A percentile compares a stretch with the other conserved stretches of the same genome.
Evolutionary conservation across 495 filamentous ascomycete genomes (phyloP).

Genomic region (Penicillium ucsense): DNA sequence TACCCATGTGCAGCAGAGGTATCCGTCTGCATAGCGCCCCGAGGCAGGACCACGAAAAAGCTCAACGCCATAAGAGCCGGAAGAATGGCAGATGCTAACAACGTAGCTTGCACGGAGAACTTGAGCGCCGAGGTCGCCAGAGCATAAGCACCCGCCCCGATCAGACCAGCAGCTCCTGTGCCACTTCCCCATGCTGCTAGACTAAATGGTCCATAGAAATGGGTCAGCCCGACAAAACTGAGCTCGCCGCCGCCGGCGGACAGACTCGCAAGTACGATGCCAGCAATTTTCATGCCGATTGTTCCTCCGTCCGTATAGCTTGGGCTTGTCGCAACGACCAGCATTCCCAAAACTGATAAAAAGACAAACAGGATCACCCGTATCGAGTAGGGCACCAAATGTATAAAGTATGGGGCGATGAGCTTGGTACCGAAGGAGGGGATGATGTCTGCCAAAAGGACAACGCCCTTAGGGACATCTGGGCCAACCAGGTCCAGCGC

Average conservation of each 20-base stretch:
- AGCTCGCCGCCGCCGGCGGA: conserved; percentile 80
- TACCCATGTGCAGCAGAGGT: conserved; percentile 14
- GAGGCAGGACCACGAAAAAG: conserved; percentile 75
- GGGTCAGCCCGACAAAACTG: conserved; percentile 81
- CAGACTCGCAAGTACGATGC: conserved; percentile 76
- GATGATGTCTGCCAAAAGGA: conserved; percentile 86
- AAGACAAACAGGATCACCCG: conserved; percentile 65
- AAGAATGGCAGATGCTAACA: conserved; percentile 67
- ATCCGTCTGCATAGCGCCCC: conserved; percentile 39
- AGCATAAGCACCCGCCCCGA: conserved; percentile 82
- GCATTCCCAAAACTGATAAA: conserved; percentile 73
- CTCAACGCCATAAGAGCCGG: conserved; percentile 73
- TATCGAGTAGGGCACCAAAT: conserved; percentile 65
- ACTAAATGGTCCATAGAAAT: conserved; percentile 86
- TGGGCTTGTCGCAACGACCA: conserved; percentile 73
- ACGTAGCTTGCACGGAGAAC: conserved; percentile 56
- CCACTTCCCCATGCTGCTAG: conserved; percentile 89
- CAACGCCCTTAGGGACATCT: conserved; percentile 73
- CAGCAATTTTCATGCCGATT: conserved; percentile 65
- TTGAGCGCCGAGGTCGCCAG: conserved; percentile 70
- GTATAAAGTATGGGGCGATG: conserved; percentile 86
- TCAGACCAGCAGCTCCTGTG: conserved; percentile 79
- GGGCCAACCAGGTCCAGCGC: conserved; percentile 91
- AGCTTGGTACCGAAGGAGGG: conserved; percentile 86
- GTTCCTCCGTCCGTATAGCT: conserved; percentile 45